Percentiles rank a stretch among this genome's conserved stretches.
phyloP scores from a whole-genome alignment of 306 rosid species.

The Sophora flavescens region DNA sequence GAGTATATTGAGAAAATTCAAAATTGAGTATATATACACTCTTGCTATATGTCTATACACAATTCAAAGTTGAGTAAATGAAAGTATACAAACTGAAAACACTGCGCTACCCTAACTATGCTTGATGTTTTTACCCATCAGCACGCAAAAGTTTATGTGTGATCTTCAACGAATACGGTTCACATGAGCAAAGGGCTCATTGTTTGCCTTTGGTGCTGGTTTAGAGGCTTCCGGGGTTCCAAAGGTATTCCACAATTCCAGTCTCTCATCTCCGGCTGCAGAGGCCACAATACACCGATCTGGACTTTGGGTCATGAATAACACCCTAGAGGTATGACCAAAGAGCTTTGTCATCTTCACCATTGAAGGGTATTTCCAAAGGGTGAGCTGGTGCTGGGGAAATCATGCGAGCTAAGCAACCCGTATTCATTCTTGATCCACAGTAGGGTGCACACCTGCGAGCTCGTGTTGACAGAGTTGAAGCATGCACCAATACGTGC shows the following conservation, averaged over 20 bases:
- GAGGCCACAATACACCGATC: slow-evolving; percentile 64
- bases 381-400: slow-evolving; percentile 76
- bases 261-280: slow-evolving; percentile 62
- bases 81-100: neutral
- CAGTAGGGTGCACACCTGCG: slow-evolving; percentile 74
- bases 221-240: slow-evolving; percentile 54
- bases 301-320: slow-evolving; percentile 69
- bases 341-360: slow-evolving; percentile 76
- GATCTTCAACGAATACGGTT: slow-evolving; percentile 47
- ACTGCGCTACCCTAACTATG: neutral
- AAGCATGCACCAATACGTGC: slow-evolving; percentile 81
- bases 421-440: slow-evolving; percentile 90
- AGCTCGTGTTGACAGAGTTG: slow-evolving; percentile 75
- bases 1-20: no score
- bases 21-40: no score
- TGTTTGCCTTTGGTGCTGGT: slow-evolving; percentile 44
- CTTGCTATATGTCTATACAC: no score
- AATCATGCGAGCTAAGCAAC: slow-evolving; percentile 88
- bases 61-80: no score
- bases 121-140: no score
- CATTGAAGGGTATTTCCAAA: slow-evolving; percentile 94
- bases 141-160: neutral
- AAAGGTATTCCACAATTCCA: slow-evolving; percentile 61
- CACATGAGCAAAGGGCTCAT: slow-evolving; percentile 53
- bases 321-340: slow-evolving; percentile 87